Evolutionary conservation across 768 basidiomycete species (phyloP).

Genomic region (Leccinum aurantiacum): DNA sequence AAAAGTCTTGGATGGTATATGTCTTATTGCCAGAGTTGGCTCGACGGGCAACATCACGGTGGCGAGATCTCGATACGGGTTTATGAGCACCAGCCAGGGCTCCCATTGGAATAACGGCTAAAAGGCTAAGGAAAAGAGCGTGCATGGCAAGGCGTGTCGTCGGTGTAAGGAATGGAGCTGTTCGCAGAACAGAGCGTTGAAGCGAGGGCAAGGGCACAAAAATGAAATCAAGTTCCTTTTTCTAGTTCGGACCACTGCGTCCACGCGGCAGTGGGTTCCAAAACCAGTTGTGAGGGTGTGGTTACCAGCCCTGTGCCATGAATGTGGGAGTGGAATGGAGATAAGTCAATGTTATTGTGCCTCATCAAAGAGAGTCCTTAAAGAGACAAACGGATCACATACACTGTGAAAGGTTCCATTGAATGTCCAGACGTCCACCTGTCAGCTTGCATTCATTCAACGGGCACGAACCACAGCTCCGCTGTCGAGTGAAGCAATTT

Average conservation of each 20-base stretch:
- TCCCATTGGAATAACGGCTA: constrained; percentile 34
- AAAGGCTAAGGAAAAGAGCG: constrained; percentile 32
- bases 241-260: neutral
- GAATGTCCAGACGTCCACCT: neutral
- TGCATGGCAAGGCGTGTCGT: constrained; percentile 28
- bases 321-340: constrained; percentile 12
- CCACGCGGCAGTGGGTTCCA: constrained; percentile 4
- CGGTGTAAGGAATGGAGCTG: constrained; percentile 11
- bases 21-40: constrained; percentile 22
- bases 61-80: constrained; percentile 28
- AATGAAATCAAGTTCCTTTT: neutral
- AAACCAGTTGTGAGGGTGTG: constrained; percentile 3
- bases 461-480: neutral
- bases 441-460: neutral
- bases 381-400: neutral
- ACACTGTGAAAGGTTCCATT: constrained; percentile 2
- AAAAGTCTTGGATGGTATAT: constrained; percentile 41
- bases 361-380: neutral
- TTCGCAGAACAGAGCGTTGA: constrained; percentile 1
- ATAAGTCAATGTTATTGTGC: constrained; percentile 10
- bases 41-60: constrained; percentile 26
- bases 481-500: constrained; percentile 47
- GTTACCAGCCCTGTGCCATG: constrained; percentile 19
- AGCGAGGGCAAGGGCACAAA: neutral
- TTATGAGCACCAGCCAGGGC: constrained; percentile 39